Base-by-base conservation (phyloP, 441 rosid genomes). In the Hura crepitans region DNA sequence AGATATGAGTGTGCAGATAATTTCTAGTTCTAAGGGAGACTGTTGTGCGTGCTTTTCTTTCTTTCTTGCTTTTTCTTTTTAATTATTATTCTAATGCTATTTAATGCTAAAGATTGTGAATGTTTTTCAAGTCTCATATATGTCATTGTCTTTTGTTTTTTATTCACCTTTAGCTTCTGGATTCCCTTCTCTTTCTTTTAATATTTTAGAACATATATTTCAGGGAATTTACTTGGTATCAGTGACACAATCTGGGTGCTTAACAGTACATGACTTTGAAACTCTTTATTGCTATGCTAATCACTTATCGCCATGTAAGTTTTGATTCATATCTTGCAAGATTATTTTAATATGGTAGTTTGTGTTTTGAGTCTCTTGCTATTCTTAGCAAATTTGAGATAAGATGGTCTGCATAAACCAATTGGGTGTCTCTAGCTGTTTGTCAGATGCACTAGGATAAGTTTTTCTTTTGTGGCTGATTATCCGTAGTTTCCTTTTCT, bases 201-300 rank as follows among this genome's bases (percentile, higher is more conserved):
- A 35, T 30, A 39, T 20, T 42, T 59, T 15, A 17, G 37, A 57
- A 35, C 49, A 62, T 22, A 22, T 72, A 31, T 77, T 71, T 50
- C 87, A 92, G 97, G 99, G 99, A 78, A 74, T 90, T 71, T 92
- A 90, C 76, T 59, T 90, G 72, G 97, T 78, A 27, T 86, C 97
- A 20, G 97, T 85, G 28, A 89, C 97, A 33, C 85, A 81, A 82
- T 77, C 90, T 0, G 94, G 97, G 59, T 94, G 99, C 85, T 76
- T 92, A 79, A 87, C 85, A 6, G 89, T 94, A 18, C 91, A 92
- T 85, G 97, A 92, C 72, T 92, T 86, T 85, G 97, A 94, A 74
- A 39, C 89, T 69, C 84, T 94, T 39, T 90, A 85, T 72, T 84
- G 91, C 78, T 86, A 81, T 45, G 73, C 86, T 70, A 77, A 73